Evolutionary conservation across 768 basidiomycete species (phyloP).

Genomic region (Agrocybe chaxingu): DNA sequence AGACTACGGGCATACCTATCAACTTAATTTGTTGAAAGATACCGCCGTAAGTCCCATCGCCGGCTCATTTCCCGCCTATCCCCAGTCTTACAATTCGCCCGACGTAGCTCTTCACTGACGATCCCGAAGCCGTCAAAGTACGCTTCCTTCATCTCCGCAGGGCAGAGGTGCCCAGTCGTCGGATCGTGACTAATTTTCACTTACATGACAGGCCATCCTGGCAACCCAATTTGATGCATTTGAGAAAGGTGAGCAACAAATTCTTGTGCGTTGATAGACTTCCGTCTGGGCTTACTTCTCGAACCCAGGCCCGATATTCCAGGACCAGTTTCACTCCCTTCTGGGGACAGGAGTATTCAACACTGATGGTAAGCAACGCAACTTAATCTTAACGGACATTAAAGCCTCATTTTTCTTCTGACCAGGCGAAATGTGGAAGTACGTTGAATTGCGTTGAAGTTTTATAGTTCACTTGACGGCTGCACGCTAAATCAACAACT

Average conservation of each 20-base stretch:
- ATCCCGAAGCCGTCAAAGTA: slow-evolving; percentile 48
- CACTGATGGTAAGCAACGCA: slow-evolving; percentile 41
- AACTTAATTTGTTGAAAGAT: slow-evolving; percentile 25
- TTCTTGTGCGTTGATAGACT: neutral
- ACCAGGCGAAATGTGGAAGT: slow-evolving; percentile 73
- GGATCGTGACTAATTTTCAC: neutral
- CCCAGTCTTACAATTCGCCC: neutral
- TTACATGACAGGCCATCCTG: slow-evolving; percentile 34
- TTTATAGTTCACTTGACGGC: neutral
- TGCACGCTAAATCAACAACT: neutral
- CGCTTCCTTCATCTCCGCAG: neutral
- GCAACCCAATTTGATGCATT: slow-evolving; percentile 48
- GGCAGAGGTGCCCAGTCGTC: neutral
- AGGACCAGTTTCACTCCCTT: slow-evolving; percentile 27
- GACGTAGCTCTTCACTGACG: slow-evolving; percentile 35
- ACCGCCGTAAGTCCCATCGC: slow-evolving; percentile 21
- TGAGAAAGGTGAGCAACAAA: slow-evolving; percentile 33
- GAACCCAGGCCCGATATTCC: slow-evolving; percentile 20
- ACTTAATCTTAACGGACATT: neutral
- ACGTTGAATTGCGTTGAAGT: slow-evolving; percentile 16
- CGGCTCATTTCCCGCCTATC: neutral
- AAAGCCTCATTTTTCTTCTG: slow-evolving; percentile 1
- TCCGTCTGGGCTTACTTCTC: neutral
- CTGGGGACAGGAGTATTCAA: slow-evolving; percentile 61
- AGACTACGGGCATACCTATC: slow-evolving; percentile 30